Conservation (phyloP, 495 filamentous ascomycete species). For the Penicillium pancosmium region DNA sequence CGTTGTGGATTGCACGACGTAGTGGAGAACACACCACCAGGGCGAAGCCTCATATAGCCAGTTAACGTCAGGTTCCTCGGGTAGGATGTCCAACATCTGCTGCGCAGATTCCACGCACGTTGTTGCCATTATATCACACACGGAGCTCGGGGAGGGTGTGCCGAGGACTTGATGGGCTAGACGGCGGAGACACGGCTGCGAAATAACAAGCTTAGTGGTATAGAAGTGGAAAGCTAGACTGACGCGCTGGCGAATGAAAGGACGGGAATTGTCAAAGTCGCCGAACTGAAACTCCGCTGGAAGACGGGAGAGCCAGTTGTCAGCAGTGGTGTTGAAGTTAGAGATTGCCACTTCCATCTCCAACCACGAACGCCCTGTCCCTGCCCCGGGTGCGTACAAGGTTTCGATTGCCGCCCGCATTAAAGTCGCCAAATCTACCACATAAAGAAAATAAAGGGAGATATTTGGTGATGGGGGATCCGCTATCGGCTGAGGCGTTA, state of each 20-base stretch:
- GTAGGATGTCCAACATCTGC: conserved; percentile 51
- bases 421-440: conserved; percentile 28
- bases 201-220: conserved; percentile 56
- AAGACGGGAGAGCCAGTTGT: conserved; percentile 29
- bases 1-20: conserved; percentile 59
- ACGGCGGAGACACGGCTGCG: conserved; percentile 61
- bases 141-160: conserved; percentile 19
- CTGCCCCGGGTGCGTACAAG: conserved; percentile 25
- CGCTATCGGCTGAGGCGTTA: not conserved
- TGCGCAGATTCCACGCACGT: conserved; percentile 54
- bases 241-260: conserved; percentile 34
- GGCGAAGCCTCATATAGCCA: conserved; percentile 50
- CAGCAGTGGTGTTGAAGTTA: conserved; percentile 22
- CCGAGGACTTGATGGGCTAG: conserved; percentile 25
- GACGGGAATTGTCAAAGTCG: conserved; percentile 17
- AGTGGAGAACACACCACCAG: conserved; percentile 66
- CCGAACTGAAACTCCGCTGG: conserved; percentile 33
- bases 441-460: conserved; percentile 28
- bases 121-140: conserved; percentile 51
- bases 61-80: conserved; percentile 31
- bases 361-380: conserved; percentile 20
- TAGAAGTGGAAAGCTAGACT: conserved; percentile 56
- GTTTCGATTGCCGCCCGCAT: conserved; percentile 26
- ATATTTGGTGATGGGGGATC: conserved; percentile 21
- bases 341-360: conserved; percentile 28